These are phyloP conservation scores for Fusarium verrucosum DNA, from an alignment of 2,329 filamentous ascomycete genomes.

Conservation along the genomic window DNA sequence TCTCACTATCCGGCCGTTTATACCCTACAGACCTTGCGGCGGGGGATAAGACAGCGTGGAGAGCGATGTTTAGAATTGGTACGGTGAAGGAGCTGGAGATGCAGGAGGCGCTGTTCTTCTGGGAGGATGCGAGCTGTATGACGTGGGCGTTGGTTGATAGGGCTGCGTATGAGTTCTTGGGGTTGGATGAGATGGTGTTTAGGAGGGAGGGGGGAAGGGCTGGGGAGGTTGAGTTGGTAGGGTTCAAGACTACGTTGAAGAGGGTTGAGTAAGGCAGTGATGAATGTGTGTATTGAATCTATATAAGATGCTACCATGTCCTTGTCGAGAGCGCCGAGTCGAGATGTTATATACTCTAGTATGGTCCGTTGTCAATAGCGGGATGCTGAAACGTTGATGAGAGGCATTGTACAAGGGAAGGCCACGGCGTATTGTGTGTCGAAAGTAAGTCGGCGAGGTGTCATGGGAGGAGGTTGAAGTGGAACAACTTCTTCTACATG, in stretches of 20 bases:
- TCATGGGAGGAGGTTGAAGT: rapidly evolving
- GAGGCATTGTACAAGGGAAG: background rate
- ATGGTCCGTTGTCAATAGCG: background rate
- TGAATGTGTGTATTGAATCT: background rate
- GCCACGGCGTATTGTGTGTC: background rate
- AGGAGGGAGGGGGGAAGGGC: background rate
- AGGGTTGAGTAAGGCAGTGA: background rate
- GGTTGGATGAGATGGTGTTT: conserved; percentile 12
- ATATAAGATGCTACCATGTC: background rate
- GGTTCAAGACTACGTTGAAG: background rate
- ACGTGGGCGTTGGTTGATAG: conserved; percentile 4
- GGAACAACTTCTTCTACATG: rapidly evolving
- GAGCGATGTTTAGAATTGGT: background rate
- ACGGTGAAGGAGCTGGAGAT: background rate
- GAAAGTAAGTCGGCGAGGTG: background rate
- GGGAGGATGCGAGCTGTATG: conserved; percentile 8
- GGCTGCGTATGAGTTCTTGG: background rate
- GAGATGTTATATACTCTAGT: no score
- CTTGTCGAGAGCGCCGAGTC: background rate
- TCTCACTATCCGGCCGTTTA: background rate
- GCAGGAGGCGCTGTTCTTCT: background rate
- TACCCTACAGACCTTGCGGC: background rate
- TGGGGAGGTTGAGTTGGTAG: background rate
- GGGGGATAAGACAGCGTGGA: background rate
- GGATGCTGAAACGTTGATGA: background rate